phyloP scores from a whole-genome alignment of 2,329 filamentous ascomycete species.

The Onygena corvina region DNA sequence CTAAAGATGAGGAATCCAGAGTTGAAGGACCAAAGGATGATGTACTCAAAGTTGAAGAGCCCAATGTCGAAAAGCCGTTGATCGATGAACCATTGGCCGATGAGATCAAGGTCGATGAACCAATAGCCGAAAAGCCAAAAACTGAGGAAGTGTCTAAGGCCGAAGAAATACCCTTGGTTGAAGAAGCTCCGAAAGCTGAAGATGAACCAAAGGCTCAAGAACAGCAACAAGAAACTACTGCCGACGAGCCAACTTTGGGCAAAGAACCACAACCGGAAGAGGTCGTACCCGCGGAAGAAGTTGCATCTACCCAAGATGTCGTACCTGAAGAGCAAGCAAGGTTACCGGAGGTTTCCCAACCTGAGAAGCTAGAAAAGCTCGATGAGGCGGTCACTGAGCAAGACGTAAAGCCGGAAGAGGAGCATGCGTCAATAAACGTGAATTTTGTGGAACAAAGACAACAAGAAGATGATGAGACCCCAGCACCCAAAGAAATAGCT shows the following conservation, averaged over 20 bases:
- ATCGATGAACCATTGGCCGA: not conserved
- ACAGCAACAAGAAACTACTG: not conserved
- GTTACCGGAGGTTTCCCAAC: no score
- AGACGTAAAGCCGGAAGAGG: not conserved
- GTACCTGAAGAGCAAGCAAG: no score
- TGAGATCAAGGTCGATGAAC: no score
- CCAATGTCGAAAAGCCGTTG: not conserved
- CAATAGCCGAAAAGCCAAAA: not conserved
- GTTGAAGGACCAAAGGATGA: not conserved
- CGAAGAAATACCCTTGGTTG: not conserved
- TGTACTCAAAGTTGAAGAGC: not conserved
- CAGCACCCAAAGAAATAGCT: conserved; percentile 2
- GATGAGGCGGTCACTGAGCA: not conserved
- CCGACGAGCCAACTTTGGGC: not conserved
- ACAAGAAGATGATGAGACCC: not conserved
- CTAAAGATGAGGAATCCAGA: not conserved
- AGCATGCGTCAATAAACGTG: not conserved
- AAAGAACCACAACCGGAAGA: not conserved
- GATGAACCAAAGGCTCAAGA: not conserved
- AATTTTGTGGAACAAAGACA: not conserved
- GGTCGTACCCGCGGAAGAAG: not conserved
- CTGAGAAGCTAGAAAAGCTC: not conserved
- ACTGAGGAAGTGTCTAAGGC: not conserved
- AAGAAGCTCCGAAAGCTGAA: not conserved
- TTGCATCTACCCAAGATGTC: not conserved